Evolutionary conservation across 805 yeast species (phyloP), one percentile per base, ranked within the genome.

Genomic region (Wickerhamia fluorescens): DNA sequence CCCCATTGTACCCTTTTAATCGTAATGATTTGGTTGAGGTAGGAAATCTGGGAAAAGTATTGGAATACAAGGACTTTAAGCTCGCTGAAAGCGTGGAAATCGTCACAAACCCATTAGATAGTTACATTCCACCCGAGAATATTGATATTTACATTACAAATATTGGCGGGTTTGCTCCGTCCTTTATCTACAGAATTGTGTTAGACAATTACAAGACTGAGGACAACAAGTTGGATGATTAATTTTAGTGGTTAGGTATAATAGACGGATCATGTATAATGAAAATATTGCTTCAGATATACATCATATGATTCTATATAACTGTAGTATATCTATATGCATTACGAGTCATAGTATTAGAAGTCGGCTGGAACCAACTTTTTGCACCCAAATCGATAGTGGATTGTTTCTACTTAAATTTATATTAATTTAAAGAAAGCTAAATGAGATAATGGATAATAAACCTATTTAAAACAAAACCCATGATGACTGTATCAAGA

Each of bases 111-210:
- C 96, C 96, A 11, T 61, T 86, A 35, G 81, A 75, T 40, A 97
- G 89, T 52, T 92, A 89, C 49, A 80, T 92, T 18, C 79, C 87
- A 7, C 97, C 99, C 0, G 97, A 89, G 46, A 77, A 83, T 47
- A 83, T 92, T 38, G 96, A 92, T 56, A 86, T 92, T 36, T 86
- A 82, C 54, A 84, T 92, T 45, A 89, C 98, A 7, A 89, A 92
- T 52, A 74, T 88, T 29, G 98, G 97, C 28, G 97, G 97, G 10
- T 87, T 83, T 52, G 84, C 97, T 15, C 97, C 98, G 26, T 85
- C 89, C 45, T 92, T 92, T 60, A 82, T 92, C 31, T 92, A 92
- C 58, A 78, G 98, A 58, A 82, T 92, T 31, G 95, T 92, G 13
- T 73, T 88, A 62, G 98, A 92, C 56, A 86, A 89, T 58, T 92